Evolutionary conservation across 1,284 basidiomycete genomes (phyloP).

Genomic region (Boletellus deceptivus): DNA sequence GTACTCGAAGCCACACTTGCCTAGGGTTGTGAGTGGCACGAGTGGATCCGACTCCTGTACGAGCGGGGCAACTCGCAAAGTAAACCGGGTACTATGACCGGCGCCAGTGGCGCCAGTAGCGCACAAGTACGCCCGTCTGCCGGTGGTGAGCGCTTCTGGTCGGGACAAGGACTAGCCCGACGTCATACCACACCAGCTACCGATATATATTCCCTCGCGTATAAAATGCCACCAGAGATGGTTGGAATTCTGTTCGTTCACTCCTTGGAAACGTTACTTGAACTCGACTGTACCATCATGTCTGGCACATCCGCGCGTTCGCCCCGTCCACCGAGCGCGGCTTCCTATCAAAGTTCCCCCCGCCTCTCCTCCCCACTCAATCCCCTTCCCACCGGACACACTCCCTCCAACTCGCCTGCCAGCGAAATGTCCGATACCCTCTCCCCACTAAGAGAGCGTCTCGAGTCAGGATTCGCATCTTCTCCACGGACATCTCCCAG

Average conservation of each 20-base stretch:
- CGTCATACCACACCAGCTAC: slow-evolving; percentile 12
- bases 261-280: not conserved
- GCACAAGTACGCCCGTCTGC: no score
- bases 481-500: slow-evolving; percentile 3
- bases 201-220: slow-evolving; percentile 5
- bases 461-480: slow-evolving; percentile 4
- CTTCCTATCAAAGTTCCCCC: slow-evolving; percentile 11
- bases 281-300: not conserved
- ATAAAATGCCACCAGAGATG: slow-evolving; percentile 13
- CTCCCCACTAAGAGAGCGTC: slow-evolving; percentile 21
- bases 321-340: slow-evolving; percentile 10
- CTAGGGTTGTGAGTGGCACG: no score
- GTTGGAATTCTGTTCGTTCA: slow-evolving; percentile 10
- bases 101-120: not conserved
- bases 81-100: no score
- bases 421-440: slow-evolving; percentile 20
- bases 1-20: no score
- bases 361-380: slow-evolving; percentile 22
- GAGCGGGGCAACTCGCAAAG: no score
- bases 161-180: slow-evolving; percentile 3
- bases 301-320: slow-evolving; percentile 12
- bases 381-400: slow-evolving; percentile 2
- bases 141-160: not conserved
- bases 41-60: no score
- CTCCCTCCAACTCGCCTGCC: slow-evolving; percentile 7